A percentile compares a stretch with the other conserved stretches of the same genome.
Conservation (phyloP, 441 rosid species). For the Viola pubescens region DNA sequence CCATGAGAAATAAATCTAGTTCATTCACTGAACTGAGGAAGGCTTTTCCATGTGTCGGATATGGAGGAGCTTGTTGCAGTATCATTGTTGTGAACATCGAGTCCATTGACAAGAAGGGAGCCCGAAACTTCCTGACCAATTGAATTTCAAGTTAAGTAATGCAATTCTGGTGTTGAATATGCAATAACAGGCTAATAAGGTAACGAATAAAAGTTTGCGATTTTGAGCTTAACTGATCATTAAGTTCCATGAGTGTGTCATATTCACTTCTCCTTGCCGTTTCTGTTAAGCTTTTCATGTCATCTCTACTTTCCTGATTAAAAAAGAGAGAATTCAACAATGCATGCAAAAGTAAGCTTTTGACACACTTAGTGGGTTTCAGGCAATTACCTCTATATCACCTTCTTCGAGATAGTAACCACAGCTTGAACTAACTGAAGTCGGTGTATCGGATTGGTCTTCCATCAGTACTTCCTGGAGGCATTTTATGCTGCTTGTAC, state of each 20-base stretch:
- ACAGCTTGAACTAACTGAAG: constrained; percentile 19
- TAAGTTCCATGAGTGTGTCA: constrained; percentile 18
- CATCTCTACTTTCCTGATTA: constrained; percentile 27
- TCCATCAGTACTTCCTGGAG: constrained; percentile 48
- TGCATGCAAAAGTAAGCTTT: background rate
- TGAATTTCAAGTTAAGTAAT: background rate
- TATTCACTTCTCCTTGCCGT: constrained; percentile 16
- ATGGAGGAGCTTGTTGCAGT: constrained; percentile 19
- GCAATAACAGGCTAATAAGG: constrained; percentile 1
- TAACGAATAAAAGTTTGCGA: background rate
- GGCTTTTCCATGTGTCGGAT: constrained; percentile 20
- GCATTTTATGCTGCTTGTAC: constrained; percentile 28
- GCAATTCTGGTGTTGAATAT: background rate
- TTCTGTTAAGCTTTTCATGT: constrained; percentile 4
- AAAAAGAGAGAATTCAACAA: constrained; percentile 2
- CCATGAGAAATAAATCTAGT: constrained; percentile 37
- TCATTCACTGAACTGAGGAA: constrained; percentile 28
- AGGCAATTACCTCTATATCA: constrained; percentile 32
- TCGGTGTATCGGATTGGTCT: constrained; percentile 36
- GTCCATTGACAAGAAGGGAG: constrained; percentile 23
- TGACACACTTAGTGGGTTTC: background rate
- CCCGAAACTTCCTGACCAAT: constrained; percentile 30
- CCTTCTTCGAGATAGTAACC: constrained; percentile 24
- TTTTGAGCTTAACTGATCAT: constrained; percentile 31
- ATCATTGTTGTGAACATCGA: constrained; percentile 15